Base-by-base conservation (phyloP, 164 flowering plant species). In the Protea cynaroides region DNA sequence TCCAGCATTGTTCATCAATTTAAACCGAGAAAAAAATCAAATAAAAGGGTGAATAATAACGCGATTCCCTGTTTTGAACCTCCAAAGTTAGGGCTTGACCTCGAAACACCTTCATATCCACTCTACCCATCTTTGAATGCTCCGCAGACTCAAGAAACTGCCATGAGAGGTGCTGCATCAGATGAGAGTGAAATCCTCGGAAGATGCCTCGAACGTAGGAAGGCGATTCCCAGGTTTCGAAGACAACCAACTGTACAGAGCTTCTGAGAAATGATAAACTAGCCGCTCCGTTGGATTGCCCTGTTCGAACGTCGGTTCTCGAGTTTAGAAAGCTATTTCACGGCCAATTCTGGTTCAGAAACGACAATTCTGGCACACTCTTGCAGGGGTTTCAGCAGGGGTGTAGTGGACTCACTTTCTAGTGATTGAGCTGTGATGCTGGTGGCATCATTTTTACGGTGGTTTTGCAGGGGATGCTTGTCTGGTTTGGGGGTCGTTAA, bases 251-350 rank as follows among this genome's bases (percentile, higher is more conserved):
- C 63, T 54, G 68, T 65, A 67, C 7, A 94, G 81, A 6, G 90
- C 99, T 67, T 86, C 82, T 0, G 76, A 38, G 80, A 94, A 91
- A 79, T 94, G 79, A 65, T 70, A 87, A 15, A 78, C 82, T 0
- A 91, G 87, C 56, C 99, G 67, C 66, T 87, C 87, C 4, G 65
- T 72, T 9, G 96, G 85, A 66, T 82, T 85, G 11, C 99, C 99
- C 24, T 62, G 65, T 38, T 80, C 87, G n/a, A 86, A 79, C 2
- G 76, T 81, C 13, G 83, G 79, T 37, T 81, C 84, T 59, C 83
- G 66, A 94, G 81, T 21, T 71, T 74, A 59, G 68, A 58, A 65
- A 88, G 75, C 17, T 81, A 56, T 47, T 82, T 76, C 5, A 70
- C 55, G 0, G 97, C 86, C 0, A 64, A 64, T 0, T 81, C 88